phyloP scores from a whole-genome alignment of 257 asterid species.

The Datura wrightii region DNA sequence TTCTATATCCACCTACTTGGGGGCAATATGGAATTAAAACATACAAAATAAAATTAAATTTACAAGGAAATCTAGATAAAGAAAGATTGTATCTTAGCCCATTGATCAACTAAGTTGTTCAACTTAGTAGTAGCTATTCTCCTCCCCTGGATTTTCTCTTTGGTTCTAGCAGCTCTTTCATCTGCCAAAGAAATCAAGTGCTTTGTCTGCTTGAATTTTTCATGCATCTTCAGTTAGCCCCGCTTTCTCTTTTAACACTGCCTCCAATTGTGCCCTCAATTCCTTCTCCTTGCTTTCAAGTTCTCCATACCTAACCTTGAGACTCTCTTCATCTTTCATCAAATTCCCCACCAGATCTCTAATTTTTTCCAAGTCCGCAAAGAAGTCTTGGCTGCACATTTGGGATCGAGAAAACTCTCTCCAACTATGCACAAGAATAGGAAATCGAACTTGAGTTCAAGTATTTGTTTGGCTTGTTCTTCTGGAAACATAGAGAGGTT shows the following conservation, averaged over 20 bases:
- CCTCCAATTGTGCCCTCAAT: neutral
- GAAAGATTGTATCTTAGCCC: neutral
- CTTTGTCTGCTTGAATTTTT: constrained; percentile 16
- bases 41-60: too few relatives aligned
- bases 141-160: neutral
- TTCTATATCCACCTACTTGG: too few relatives aligned
- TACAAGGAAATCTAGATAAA: neutral
- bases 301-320: neutral
- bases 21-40: too few relatives aligned
- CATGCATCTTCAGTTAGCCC: neutral
- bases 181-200: constrained; percentile 20
- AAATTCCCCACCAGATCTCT: neutral
- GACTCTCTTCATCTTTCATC: neutral
- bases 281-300: neutral
- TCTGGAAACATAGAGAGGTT: constrained; percentile 7
- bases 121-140: neutral
- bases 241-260: neutral
- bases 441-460: neutral
- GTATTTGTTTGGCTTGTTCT: constrained; percentile 14
- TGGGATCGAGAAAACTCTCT: constrained; percentile 23
- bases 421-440: neutral
- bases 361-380: neutral
- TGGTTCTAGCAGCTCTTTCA: neutral
- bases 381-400: neutral
- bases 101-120: neutral